Conservation (phyloP, 345 rosid species). For the Crucihimalaya himalaica region DNA sequence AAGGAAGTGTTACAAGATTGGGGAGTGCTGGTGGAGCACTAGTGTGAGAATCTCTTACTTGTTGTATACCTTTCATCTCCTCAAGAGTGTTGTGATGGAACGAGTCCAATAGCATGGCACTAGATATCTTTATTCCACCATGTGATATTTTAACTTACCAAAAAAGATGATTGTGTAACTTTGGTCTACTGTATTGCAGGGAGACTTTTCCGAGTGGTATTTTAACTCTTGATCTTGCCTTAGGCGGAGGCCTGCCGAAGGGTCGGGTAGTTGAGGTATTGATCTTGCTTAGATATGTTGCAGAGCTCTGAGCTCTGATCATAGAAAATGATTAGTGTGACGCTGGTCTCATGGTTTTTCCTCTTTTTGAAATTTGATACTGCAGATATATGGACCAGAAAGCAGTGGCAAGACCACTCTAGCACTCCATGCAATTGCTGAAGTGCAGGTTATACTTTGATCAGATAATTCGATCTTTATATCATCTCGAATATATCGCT, state of each 20-base stretch:
- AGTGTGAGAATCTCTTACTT: constrained; percentile 57
- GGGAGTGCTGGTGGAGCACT: constrained; percentile 96
- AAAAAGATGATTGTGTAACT: neutral
- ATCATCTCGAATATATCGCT: constrained; percentile 4
- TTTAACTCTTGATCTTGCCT: constrained; percentile 90
- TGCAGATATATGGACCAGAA: constrained; percentile 92
- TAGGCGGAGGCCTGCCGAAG: constrained; percentile 94
- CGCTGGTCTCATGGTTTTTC: neutral
- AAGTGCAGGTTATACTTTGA: constrained; percentile 69
- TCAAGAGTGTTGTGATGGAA: neutral
- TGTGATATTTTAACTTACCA: neutral
- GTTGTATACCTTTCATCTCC: neutral
- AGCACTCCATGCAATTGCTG: constrained; percentile 99
- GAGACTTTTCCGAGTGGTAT: constrained; percentile 96
- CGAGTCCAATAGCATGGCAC: neutral
- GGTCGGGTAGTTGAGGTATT: constrained; percentile 94
- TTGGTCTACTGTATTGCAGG: constrained; percentile 43
- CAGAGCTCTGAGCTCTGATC: neutral
- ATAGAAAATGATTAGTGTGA: neutral
- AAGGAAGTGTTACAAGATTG: constrained; percentile 93
- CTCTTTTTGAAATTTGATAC: constrained; percentile 1
- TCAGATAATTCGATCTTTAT: constrained; percentile 14
- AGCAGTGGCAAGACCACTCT: constrained; percentile 96
- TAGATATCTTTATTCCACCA: neutral
- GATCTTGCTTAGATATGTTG: neutral